These are phyloP conservation scores for Cladorrhinum samala DNA, from an alignment of 495 filamentous ascomycete species.

Conservation along the genomic window DNA sequence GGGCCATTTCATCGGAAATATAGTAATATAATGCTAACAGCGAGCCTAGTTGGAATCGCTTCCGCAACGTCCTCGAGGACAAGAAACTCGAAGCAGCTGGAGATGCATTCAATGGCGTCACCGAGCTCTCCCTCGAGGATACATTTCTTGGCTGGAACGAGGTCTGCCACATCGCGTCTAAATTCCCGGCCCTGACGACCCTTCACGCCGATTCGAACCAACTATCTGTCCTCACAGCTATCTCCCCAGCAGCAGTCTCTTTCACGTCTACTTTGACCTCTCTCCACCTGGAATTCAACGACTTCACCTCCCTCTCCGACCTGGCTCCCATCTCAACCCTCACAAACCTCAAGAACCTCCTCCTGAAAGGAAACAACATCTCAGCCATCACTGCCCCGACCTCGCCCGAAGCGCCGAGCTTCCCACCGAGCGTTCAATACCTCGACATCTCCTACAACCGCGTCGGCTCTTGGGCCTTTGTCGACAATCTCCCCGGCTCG, in stretches of 20 bases:
- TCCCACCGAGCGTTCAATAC: conserved; percentile 45
- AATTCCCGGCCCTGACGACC: conserved; percentile 55
- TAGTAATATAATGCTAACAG: conserved; percentile 23
- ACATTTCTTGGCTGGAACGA: conserved; percentile 69
- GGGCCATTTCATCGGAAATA: conserved; percentile 44
- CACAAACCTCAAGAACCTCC: conserved; percentile 54
- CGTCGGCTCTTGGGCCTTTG: conserved; percentile 61
- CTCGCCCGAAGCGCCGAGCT: conserved; percentile 21
- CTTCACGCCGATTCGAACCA: conserved; percentile 49
- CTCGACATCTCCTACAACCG: conserved; percentile 78
- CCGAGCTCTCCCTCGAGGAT: conserved; percentile 66
- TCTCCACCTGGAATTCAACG: conserved; percentile 70
- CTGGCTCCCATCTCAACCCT: conserved; percentile 53
- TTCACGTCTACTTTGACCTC: conserved; percentile 42
- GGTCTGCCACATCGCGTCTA: conserved; percentile 42
- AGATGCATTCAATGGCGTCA: conserved; percentile 49
- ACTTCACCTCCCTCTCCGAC: conserved; percentile 54
- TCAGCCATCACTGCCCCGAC: conserved; percentile 20
- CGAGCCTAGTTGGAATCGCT: conserved; percentile 64
- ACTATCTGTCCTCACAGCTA: conserved; percentile 34
- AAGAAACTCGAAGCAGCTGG: conserved; percentile 26
- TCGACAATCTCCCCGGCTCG: conserved; percentile 55
- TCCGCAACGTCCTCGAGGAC: conserved; percentile 42
- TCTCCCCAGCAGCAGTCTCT: conserved; percentile 44
- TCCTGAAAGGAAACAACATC: conserved; percentile 54